Evolutionary conservation across 768 basidiomycete species (phyloP).

Genomic region (Polyporus arcularius): DNA sequence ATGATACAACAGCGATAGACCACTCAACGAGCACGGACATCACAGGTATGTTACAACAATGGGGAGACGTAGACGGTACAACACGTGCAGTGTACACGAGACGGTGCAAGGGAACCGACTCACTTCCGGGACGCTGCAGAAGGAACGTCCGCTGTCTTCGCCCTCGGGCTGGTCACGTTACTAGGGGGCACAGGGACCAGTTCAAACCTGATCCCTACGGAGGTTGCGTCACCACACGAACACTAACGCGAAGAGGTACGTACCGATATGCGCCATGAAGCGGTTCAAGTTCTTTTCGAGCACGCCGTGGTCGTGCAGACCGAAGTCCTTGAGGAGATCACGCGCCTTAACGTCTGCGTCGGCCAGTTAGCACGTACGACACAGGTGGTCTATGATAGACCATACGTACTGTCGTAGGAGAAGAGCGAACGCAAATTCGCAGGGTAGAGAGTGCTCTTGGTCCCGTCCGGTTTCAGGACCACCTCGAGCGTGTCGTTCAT

Average conservation of each 20-base stretch:
- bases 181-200: neutral
- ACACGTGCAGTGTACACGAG: too few species aligned
- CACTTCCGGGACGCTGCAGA: neutral
- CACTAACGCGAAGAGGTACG: slow-evolving; percentile 4
- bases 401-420: slow-evolving; percentile 52
- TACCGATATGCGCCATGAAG: slow-evolving; percentile 62
- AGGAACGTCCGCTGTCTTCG: neutral
- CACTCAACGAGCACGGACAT: too few species aligned
- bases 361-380: neutral
- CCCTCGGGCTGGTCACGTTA: neutral
- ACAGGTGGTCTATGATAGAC: neutral
- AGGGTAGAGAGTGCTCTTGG: slow-evolving; percentile 49
- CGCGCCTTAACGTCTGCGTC: slow-evolving; percentile 41
- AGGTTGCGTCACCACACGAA: neutral
- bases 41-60: too few species aligned
- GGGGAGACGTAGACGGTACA: too few species aligned
- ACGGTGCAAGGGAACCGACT: neutral
- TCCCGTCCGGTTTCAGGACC: slow-evolving; percentile 53
- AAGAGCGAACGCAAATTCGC: slow-evolving; percentile 51
- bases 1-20: neutral
- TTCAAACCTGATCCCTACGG: neutral
- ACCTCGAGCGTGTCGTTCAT: slow-evolving; percentile 46
- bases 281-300: slow-evolving; percentile 49
- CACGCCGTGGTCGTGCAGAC: slow-evolving; percentile 42
- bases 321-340: slow-evolving; percentile 51